A percentile compares a stretch with the other conserved stretches of the same genome.
phyloP scores from a whole-genome alignment of 2,329 filamentous ascomycete genomes.

The Truncatella angustata region DNA sequence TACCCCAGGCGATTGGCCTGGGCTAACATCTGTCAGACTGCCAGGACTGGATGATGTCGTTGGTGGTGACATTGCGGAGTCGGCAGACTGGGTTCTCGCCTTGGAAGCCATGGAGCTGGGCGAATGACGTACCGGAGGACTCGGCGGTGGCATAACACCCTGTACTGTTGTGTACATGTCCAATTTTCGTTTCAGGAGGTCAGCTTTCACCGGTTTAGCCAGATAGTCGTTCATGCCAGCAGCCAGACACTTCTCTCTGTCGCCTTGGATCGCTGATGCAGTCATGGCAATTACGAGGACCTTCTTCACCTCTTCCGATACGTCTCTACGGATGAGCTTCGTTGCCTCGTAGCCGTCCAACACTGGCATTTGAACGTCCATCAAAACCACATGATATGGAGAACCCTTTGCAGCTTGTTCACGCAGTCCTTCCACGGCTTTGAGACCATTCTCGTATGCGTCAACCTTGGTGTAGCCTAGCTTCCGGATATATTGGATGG shows the following conservation, averaged over 20 bases:
- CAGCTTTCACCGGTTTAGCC: slow-evolving; percentile 89
- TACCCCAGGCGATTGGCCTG: background rate
- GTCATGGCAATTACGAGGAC: slow-evolving; percentile 98
- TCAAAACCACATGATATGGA: slow-evolving; percentile 87
- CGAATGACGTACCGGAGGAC: slow-evolving; percentile 9
- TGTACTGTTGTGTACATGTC: slow-evolving; percentile 50
- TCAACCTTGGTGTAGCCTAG: slow-evolving; percentile 80
- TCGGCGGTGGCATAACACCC: slow-evolving; percentile 27
- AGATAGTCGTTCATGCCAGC: slow-evolving; percentile 98
- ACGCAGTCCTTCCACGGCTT: slow-evolving; percentile 83
- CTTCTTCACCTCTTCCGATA: slow-evolving; percentile 72
- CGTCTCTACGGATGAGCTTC: slow-evolving; percentile 74
- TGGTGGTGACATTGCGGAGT: slow-evolving; percentile 8
- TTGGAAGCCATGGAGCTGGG: slow-evolving; percentile 9
- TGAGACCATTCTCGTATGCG: slow-evolving; percentile 85
- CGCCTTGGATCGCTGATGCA: slow-evolving; percentile 88
- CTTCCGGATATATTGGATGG: slow-evolving; percentile 83
- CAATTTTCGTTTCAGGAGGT: slow-evolving; percentile 82
- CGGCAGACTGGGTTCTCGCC: background rate
- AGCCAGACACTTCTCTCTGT: slow-evolving; percentile 91
- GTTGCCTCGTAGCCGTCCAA: slow-evolving; percentile 93
- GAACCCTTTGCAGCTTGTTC: slow-evolving; percentile 66
- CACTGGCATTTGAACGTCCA: slow-evolving; percentile 97
- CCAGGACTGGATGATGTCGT: slow-evolving; percentile 20
- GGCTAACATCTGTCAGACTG: slow-evolving; percentile 14